Percentiles rank a stretch among this genome's conserved stretches.
Evolutionary conservation across 257 asterid genomes (phyloP).

Genomic region (Jasminum sambac): DNA sequence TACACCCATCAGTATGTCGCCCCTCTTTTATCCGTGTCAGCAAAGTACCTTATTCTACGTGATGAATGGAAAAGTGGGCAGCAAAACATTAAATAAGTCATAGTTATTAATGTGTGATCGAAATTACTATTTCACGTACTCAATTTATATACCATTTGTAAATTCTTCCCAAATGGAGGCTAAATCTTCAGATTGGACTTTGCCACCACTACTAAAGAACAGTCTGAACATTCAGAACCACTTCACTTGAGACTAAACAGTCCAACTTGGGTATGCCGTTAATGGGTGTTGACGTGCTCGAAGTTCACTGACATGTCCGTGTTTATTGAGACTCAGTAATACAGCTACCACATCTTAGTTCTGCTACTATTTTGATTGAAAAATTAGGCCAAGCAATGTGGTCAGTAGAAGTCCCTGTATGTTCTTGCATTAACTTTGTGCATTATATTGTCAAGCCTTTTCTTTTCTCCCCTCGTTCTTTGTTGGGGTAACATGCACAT

Average conservation of each 20-base stretch:
- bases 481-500: constrained; percentile 20
- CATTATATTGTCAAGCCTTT: constrained; percentile 1
- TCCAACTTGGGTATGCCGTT: neutral
- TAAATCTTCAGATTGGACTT: neutral
- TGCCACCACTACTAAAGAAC: neutral
- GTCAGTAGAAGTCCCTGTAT: constrained; percentile 9
- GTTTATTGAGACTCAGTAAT: neutral
- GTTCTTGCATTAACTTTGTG: neutral
- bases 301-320: neutral
- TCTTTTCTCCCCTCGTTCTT: constrained; percentile 16
- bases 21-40: too few species aligned
- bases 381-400: constrained; percentile 2
- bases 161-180: too few species aligned
- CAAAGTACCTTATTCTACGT: too few species aligned
- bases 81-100: too few species aligned
- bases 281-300: neutral
- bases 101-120: too few species aligned
- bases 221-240: neutral
- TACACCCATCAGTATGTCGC: too few species aligned
- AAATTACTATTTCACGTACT: too few species aligned
- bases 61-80: too few species aligned
- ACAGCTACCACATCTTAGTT: neutral
- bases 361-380: constrained; percentile 12
- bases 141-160: too few species aligned
- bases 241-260: neutral